Base-by-base conservation (phyloP, 1,284 basidiomycete species). In the Ceratobasidium sp. region DNA sequence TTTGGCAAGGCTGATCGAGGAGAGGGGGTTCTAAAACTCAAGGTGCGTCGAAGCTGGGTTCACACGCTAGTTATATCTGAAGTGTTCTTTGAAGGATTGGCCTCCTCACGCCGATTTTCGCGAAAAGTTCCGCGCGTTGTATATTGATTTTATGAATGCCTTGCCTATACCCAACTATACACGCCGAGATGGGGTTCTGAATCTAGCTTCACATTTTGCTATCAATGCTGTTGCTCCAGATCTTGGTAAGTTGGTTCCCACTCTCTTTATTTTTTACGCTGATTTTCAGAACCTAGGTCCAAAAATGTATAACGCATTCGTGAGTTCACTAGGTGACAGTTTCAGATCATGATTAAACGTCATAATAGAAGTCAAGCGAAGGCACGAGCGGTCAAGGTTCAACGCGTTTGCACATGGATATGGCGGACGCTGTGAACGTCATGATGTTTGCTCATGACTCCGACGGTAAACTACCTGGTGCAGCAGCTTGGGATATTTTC, bases 131-230 rank as follows among this genome's bases (percentile, higher is more conserved):
- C 97, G 96, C 0, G 92, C 93, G 80, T 86, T 98, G 23, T 98
- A 92, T 83, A 89, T 93, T 28, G 97, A 98, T 83, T 98, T 98
- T 83, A 92, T 90, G 80, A 86, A 89, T 15, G 92, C 92, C 0
- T 91, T 98, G 0, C 97, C 97, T 0, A 92, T 95, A 0, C 96
- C 96, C 0, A 93, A 93, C 33, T 33, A 33, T 33, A 33, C 33
- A 33, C 33, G 33, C 33, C 33, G 33, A 33, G 33, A 33, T 33
- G 97, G 97, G 1, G 91, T 93, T 0, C 86, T 94, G 77, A 98
- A 98, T 82, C 89, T 98, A 33, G 94, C 94, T 7, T 92, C 92
- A 2, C 93, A 97, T 86, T 97, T 97, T 84, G 97, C 97, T 0
- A 86, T 87, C 7, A 96, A 96, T 80, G 92, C 93, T 0, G 88